phyloP scores from a whole-genome alignment of 805 yeast genomes.

The Saturnispora quitensis region DNA sequence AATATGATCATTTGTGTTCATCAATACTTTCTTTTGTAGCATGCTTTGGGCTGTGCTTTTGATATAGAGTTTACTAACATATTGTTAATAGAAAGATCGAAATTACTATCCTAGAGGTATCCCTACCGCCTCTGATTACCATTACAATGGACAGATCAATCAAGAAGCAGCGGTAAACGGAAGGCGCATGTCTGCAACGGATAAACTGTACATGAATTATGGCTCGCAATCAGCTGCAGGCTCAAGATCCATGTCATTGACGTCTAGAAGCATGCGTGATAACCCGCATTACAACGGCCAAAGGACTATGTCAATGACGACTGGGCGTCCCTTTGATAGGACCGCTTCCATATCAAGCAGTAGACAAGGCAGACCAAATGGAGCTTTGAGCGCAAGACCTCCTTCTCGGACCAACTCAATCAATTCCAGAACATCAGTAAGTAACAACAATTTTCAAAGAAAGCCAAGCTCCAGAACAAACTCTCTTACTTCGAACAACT shows the following conservation, averaged over 20 bases:
- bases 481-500: constrained; percentile 24
- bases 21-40: neutral
- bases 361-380: neutral
- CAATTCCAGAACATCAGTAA: neutral
- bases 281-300: constrained; percentile 4
- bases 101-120: constrained; percentile 7
- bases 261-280: constrained; percentile 22
- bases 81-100: neutral
- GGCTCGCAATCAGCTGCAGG: constrained; percentile 1
- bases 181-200: constrained; percentile 7
- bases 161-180: neutral
- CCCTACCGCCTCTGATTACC: constrained; percentile 6
- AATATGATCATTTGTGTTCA: neutral
- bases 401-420: constrained; percentile 20
- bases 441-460: neutral
- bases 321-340: neutral
- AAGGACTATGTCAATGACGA: constrained; percentile 20
- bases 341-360: neutral
- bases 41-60: neutral
- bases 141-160: neutral
- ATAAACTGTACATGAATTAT: constrained; percentile 3
- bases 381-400: constrained; percentile 5
- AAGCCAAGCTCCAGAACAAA: constrained; percentile 17
- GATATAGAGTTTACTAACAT: neutral
- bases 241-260: constrained; percentile 26